A percentile compares a stretch with the other conserved stretches of the same genome.
Conservation (phyloP, 2,329 filamentous ascomycete species). For the Talaromyces sp. region DNA sequence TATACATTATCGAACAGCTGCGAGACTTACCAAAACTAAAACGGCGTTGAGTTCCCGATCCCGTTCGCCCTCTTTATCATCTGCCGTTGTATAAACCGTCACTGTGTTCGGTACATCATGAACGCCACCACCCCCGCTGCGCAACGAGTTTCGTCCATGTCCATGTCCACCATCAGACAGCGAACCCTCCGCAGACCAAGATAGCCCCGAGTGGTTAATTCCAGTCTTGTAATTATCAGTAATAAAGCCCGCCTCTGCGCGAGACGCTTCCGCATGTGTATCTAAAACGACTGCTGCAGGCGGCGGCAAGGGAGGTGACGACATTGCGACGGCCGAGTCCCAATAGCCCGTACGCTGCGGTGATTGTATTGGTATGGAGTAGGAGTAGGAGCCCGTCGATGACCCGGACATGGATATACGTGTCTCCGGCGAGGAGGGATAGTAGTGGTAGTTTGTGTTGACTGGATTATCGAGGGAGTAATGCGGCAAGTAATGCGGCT, state of each 20-base stretch:
- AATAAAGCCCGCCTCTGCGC: constrained; percentile 10
- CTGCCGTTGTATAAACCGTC: constrained; percentile 15
- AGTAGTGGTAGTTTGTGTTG: constrained; percentile 10
- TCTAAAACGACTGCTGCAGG: not conserved
- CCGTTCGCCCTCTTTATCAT: constrained; percentile 8
- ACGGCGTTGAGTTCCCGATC: constrained; percentile 19
- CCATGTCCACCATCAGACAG: constrained; percentile 14
- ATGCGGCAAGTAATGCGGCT: constrained; percentile 2
- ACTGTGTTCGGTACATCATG: constrained; percentile 19
- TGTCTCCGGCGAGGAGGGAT: constrained; percentile 23
- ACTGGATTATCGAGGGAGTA: not conserved
- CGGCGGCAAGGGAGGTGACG: constrained; percentile 14
- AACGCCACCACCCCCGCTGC: constrained; percentile 4
- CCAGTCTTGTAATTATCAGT: constrained; percentile 11
- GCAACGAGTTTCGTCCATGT: constrained; percentile 9
- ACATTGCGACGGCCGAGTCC: constrained; percentile 22
- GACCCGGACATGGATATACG: constrained; percentile 29
- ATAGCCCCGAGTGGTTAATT: not conserved
- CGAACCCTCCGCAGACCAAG: constrained; percentile 15
- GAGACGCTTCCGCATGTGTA: not conserved
- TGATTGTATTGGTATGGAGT: constrained; percentile 21
- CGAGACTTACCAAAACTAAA: constrained; percentile 23
- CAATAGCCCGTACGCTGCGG: constrained; percentile 19
- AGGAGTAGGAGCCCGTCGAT: constrained; percentile 25
- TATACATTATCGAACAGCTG: no score